These are phyloP conservation scores for Sophora flavescens DNA, from an alignment of 306 rosid species.

Conservation along the genomic window DNA sequence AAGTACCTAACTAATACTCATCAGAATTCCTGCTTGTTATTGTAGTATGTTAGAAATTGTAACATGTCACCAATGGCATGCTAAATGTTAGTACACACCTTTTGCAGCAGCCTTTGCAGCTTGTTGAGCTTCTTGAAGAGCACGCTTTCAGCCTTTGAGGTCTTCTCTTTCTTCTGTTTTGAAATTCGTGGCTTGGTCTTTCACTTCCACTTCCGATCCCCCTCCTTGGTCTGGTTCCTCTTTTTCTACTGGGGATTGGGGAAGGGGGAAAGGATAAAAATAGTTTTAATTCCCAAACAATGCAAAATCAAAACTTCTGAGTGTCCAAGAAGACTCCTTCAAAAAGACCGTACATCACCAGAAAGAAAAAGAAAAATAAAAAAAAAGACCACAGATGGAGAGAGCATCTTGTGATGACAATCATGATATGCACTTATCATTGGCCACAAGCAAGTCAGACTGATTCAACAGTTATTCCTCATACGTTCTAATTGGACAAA, in stretches of 20 bases:
- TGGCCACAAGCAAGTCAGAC: slow-evolving; percentile 8
- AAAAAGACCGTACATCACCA: slow-evolving; percentile 11
- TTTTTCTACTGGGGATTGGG: slow-evolving; percentile 34
- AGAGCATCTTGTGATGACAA: slow-evolving; percentile 1
- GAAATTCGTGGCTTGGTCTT: no score
- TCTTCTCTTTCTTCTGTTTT: no score
- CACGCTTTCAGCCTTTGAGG: no score
- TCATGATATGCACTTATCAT: background rate
- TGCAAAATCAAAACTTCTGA: slow-evolving; percentile 9
- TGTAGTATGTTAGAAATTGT: no score
- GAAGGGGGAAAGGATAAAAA: slow-evolving; percentile 24
- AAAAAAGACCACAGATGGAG: background rate
- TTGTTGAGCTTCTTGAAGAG: slow-evolving; percentile 60
- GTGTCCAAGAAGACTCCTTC: background rate
- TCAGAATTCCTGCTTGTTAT: no score
- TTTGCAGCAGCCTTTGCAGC: slow-evolving; percentile 62
- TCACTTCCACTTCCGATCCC: no score
- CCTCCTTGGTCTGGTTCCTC: slow-evolving; percentile 50
- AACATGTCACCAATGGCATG: no score
- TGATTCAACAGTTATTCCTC: no score
- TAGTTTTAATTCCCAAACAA: slow-evolving; percentile 26
- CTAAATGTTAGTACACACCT: no score
- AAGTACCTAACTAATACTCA: no score
- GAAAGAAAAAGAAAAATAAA: slow-evolving; percentile 25
- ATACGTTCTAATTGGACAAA: slow-evolving; percentile 18